Conservation (phyloP, 495 filamentous ascomycete genomes). For the Aspergillus sparsus region DNA sequence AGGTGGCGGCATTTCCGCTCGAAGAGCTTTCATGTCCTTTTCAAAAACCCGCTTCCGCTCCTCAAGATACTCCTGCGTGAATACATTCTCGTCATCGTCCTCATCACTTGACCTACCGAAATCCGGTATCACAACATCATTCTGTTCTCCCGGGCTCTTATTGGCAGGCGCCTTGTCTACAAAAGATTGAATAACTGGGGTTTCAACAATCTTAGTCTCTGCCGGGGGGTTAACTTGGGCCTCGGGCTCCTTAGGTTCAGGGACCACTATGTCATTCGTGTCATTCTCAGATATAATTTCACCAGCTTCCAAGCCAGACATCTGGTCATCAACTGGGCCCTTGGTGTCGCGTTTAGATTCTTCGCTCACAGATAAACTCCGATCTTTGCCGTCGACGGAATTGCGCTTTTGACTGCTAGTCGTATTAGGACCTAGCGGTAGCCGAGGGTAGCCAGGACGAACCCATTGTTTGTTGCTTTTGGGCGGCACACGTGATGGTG, state of each 20-base stretch:
- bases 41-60: conserved; percentile 51
- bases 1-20: conserved; percentile 47
- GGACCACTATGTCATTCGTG: conserved; percentile 1
- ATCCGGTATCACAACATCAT: conserved; percentile 31
- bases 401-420: conserved; percentile 38
- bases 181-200: not conserved
- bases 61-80: conserved; percentile 54
- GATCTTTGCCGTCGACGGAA: conserved; percentile 44
- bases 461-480: conserved; percentile 63
- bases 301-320: conserved; percentile 20
- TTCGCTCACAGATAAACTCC: conserved; percentile 29
- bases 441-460: conserved; percentile 49
- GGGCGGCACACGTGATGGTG: conserved; percentile 36
- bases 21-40: conserved; percentile 45
- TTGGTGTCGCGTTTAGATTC: conserved; percentile 23
- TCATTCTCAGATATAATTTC: conserved; percentile 12
- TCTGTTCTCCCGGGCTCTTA: conserved; percentile 7
- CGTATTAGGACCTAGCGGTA: conserved; percentile 31
- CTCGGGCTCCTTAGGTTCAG: conserved; percentile 7
- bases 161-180: conserved; percentile 5
- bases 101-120: conserved; percentile 43
- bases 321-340: conserved; percentile 8
- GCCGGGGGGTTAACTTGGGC: not conserved
- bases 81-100: conserved; percentile 50
- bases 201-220: not conserved